A percentile compares a stretch with the other conserved stretches of the same genome.
These are phyloP conservation scores for Cyclotella atomus DNA, from an alignment of 108 stramenopile genomes.

Conservation along the genomic window DNA sequence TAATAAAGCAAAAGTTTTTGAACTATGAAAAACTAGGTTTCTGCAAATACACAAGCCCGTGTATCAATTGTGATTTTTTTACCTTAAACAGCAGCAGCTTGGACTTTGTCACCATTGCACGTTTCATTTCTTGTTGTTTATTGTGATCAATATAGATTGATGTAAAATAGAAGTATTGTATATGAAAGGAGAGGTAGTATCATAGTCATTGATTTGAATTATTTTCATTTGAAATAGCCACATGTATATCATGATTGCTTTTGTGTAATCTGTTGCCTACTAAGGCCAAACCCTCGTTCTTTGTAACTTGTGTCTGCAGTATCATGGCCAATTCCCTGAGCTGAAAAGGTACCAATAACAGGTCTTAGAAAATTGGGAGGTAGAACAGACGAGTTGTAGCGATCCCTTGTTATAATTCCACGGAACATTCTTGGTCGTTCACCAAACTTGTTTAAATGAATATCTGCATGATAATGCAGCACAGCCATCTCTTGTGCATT, in stretches of 20 bases:
- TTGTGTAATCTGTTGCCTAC: slow-evolving; percentile 33
- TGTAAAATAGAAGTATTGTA: too few relatives aligned
- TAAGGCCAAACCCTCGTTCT: slow-evolving; percentile 48
- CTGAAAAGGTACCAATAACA: slow-evolving; percentile 73
- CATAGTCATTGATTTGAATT: too few relatives aligned
- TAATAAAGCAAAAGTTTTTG: too few relatives aligned
- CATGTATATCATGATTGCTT: background rate
- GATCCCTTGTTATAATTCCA: slow-evolving; percentile 63
- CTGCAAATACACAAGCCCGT: too few relatives aligned
- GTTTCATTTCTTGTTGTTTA: too few relatives aligned
- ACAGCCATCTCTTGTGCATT: slow-evolving; percentile 35
- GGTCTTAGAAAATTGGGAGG: slow-evolving; percentile 67
- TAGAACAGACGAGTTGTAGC: slow-evolving; percentile 36
- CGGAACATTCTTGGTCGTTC: slow-evolving; percentile 63
- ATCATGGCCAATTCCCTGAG: slow-evolving; percentile 64
- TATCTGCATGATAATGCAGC: slow-evolving; percentile 63
- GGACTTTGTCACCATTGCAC: too few relatives aligned
- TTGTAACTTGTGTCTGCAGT: slow-evolving; percentile 63
- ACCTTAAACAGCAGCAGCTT: too few relatives aligned
- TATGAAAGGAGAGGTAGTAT: too few relatives aligned
- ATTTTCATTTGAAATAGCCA: too few relatives aligned
- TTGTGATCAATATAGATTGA: too few relatives aligned
- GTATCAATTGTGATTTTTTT: too few relatives aligned
- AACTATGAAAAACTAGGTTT: too few relatives aligned
- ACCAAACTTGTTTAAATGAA: slow-evolving; percentile 77